Percentiles rank a stretch among this genome's conserved stretches.
Conservation (phyloP, 129 eudicot genomes). For the Heracleum sosnowskyi region DNA sequence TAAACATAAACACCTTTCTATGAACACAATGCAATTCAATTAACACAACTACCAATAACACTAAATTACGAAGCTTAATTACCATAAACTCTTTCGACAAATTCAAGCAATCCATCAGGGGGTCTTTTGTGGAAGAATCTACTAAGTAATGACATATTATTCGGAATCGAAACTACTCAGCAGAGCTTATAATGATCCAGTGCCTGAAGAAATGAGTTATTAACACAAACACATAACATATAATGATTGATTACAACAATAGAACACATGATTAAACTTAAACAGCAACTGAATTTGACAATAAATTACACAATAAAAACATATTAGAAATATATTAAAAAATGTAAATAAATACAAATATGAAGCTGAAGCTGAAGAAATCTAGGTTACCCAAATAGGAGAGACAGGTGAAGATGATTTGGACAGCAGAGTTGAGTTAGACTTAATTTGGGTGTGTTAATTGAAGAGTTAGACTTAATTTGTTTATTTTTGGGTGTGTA, state of each 20-base stretch:
- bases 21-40: neutral
- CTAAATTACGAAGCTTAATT: slow-evolving; percentile 14
- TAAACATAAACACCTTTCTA: neutral
- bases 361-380: neutral
- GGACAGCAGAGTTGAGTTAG: neutral
- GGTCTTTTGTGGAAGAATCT: slow-evolving; percentile 91
- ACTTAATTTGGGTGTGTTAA: no score
- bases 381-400: neutral
- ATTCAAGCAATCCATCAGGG: slow-evolving; percentile 96
- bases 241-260: neutral
- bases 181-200: slow-evolving; percentile 15
- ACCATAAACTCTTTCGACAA: slow-evolving; percentile 94
- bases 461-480: neutral
- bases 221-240: neutral
- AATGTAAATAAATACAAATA: neutral
- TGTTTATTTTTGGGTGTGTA: neutral
- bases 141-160: slow-evolving; percentile 67
- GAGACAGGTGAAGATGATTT: neutral
- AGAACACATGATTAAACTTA: neutral
- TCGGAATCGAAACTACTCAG: slow-evolving; percentile 9
- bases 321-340: neutral
- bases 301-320: no score
- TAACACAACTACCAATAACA: neutral
- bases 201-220: slow-evolving; percentile 19
- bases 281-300: neutral